phyloP scores from a whole-genome alignment of 2,329 filamentous ascomycete genomes.

The Dactylonectria estremocensis region DNA sequence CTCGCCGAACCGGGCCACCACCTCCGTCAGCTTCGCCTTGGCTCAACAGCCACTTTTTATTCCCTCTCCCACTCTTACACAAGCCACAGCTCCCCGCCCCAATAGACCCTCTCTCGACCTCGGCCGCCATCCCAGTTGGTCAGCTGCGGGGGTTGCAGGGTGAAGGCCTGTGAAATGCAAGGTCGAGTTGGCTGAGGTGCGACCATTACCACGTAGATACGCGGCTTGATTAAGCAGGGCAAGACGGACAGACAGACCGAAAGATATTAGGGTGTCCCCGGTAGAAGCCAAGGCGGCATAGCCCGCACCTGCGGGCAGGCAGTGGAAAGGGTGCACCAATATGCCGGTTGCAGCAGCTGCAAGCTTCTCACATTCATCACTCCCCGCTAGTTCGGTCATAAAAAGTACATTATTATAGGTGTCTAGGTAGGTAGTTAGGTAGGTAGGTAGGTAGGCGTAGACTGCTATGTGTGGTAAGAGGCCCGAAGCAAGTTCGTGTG shows the following conservation, averaged over 20 bases:
- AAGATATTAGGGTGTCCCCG: constrained; percentile 1
- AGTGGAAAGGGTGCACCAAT: not conserved
- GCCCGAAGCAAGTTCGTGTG: constrained; percentile 35
- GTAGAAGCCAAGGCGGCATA: not conserved
- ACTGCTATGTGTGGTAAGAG: constrained; percentile 31
- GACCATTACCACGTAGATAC: not conserved
- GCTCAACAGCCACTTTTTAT: constrained; percentile 18
- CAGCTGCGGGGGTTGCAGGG: constrained; percentile 3
- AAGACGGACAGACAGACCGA: not conserved
- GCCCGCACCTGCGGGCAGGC: not conserved
- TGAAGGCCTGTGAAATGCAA: no score
- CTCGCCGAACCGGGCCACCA: constrained; percentile 24
- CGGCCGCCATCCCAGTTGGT: constrained; percentile 16
- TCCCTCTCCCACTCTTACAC: constrained; percentile 6
- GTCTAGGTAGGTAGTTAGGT: constrained; percentile 11
- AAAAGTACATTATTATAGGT: constrained; percentile 31
- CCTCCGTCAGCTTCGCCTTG: constrained; percentile 2
- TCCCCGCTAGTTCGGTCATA: constrained; percentile 1
- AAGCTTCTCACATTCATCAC: not conserved
- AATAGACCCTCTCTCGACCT: constrained; percentile 14
- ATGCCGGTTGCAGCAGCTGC: not conserved
- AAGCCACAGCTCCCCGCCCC: constrained; percentile 19
- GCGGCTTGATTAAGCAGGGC: not conserved
- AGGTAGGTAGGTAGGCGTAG: constrained; percentile 23
- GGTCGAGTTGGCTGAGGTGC: not conserved